Evolutionary conservation across 306 rosid species (phyloP), one percentile per base, ranked within the genome.

Genomic region (Fragaria nilgerrensis): DNA sequence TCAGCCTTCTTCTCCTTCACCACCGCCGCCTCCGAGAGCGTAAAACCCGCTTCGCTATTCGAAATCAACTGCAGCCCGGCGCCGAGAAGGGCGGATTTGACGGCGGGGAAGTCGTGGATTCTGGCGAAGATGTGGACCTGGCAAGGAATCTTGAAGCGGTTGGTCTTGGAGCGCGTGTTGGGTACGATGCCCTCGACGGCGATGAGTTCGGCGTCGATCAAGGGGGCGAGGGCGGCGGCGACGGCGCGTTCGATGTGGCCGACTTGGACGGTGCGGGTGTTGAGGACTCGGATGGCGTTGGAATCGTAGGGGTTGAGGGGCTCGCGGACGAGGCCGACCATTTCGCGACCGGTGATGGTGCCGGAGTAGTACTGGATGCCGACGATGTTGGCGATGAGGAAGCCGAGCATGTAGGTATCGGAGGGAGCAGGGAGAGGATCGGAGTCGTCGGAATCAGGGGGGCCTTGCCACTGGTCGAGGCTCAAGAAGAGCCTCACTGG

Each of bases 281-380:
- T 88, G 76, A 87, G 68, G 20, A 89, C 97, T 59, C 74, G 82
- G 78, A 93, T 91, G 80, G 98, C 95, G 88, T 91, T 84, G 0
- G 87, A 4, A 45, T 91, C 97, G 84, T 82, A 47, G 0, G 83
- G 79, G 56, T 93, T 91, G 48, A 81, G 83, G 12, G 97, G 92
- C n/a, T 93, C 97, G 1, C 98, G 92, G 20, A 86, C 76, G 0
- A 93, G 83, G 61, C 89, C 93, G 68, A 90, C 92, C 86, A 90
- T 81, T 62, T 87, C 90, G 6, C 93, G 90, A 75, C 94, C 94
- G 71, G 66, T 85, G 76, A 93, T 75, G 10, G 69, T 81, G 82
- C 87, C 93, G 23, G 87, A 32, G 78, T 87, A 84, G 92, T 87
- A 34, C 7, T 79, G 79, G 13, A 81, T 4, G 7, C 96, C 97